Evolutionary conservation across 2,329 filamentous ascomycete species (phyloP), one percentile per base, ranked within the genome.

Genomic region (Clarireedia hainanense): DNA sequence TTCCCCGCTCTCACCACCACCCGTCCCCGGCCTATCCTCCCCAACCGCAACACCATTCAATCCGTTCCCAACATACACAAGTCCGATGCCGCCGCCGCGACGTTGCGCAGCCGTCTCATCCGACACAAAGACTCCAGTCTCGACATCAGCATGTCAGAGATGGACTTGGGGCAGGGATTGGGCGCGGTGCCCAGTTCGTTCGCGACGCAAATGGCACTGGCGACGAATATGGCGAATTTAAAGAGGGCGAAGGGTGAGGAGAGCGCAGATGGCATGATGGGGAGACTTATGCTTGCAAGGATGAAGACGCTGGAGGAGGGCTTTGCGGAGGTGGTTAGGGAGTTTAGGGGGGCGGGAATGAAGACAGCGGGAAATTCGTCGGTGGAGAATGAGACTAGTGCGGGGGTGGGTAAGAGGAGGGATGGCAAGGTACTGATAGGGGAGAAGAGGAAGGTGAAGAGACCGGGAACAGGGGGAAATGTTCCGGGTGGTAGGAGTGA

Each of bases 251-350:
- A 74, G 26, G 74, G 75, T 34, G 55, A 58, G 2, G 63, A 61
- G 36, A 61, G 63, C 76, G 77, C 81, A 69, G 86, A 89, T 66
- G 81, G 88, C 42, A 87, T 91, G 80, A 84, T 87, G 67, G 80
- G 85, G 63, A 81, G 89, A 55, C 79, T 96, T 47, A 87, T 96
- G 71, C 75, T 96, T 47, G 89, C 90, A 7, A 79, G 90, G 36
- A 96, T 96, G 90, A 94, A 94, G 69, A 92, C 87, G 6, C 77
- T 97, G 2, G 91, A 97, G 69, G 90, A 95, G 71, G 87, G 91
- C 14, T 92, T 97, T 69, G 80, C 87, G 2, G 89, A 96, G 58
- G 85, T 95, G n/a, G 81, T 91, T 56, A 83, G 82, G 60, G 89
- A 94, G 70, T 85, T 95, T 20, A 58, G 63, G 23, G 65, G 60